A percentile compares a stretch with the other conserved stretches of the same genome.
Conservation (phyloP, 306 rosid genomes). For the Trifolium pratense region DNA sequence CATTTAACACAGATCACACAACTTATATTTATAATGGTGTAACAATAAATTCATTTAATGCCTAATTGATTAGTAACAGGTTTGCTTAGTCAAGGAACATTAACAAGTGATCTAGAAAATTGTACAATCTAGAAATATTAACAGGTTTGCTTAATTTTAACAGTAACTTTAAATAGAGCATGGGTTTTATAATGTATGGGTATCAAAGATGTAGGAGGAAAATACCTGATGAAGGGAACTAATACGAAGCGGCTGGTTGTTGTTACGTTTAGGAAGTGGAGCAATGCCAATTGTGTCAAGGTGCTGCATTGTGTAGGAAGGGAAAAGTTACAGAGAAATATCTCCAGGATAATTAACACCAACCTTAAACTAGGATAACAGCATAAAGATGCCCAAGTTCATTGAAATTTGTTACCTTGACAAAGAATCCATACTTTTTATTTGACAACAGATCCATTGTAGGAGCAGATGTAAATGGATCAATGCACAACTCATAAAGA, state of each 20-base stretch:
- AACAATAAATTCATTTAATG: background rate
- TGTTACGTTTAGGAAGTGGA: conserved; percentile 89
- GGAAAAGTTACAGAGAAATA: conserved; percentile 10
- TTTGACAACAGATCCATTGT: conserved; percentile 79
- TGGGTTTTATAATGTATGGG: background rate
- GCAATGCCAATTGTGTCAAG: conserved; percentile 79
- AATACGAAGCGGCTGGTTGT: conserved; percentile 84
- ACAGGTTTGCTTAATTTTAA: conserved; percentile 6
- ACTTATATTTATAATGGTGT: background rate
- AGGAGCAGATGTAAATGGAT: conserved; percentile 79
- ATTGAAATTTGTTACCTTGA: conserved; percentile 61
- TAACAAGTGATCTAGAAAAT: background rate
- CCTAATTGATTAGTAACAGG: conserved; percentile 2
- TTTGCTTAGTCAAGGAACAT: background rate
- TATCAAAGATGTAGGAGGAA: conserved; percentile 5
- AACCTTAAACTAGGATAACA: conserved; percentile 23
- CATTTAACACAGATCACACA: background rate
- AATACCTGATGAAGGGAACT: conserved; percentile 97
- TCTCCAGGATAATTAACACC: conserved; percentile 10
- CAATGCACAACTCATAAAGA: conserved; percentile 79
- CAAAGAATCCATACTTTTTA: conserved; percentile 80
- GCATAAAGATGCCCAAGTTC: conserved; percentile 28
- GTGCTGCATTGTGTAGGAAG: conserved; percentile 60
- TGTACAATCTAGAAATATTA: background rate
- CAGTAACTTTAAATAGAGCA: background rate